Conservation (phyloP, 148 eudicot genomes). For the Gaultheria prostrata region DNA sequence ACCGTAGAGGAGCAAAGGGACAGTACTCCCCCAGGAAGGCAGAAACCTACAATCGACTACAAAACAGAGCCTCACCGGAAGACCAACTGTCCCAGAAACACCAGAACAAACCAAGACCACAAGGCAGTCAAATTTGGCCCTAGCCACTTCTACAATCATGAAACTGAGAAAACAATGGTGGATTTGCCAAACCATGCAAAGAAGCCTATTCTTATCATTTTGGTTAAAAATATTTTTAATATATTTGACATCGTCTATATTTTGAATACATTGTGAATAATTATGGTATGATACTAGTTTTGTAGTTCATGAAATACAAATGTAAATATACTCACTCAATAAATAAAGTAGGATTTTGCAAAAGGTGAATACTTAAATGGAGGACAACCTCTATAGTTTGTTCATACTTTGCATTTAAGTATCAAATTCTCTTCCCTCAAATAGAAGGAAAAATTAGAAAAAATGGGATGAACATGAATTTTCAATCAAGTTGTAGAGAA, state of each 20-base stretch:
- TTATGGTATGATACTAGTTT: background rate
- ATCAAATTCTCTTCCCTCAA: background rate
- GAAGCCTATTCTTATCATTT: background rate
- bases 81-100: background rate
- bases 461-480: no score
- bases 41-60: background rate
- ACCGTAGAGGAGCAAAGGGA: background rate
- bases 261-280: no score
- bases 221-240: no score
- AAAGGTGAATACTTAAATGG: background rate
- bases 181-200: background rate
- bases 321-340: no score
- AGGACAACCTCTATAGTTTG: background rate
- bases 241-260: no score
- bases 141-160: background rate
- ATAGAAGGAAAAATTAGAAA: background rate
- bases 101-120: background rate
- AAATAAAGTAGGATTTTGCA: no score
- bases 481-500: no score
- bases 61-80: background rate
- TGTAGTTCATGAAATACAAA: no score
- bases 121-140: background rate
- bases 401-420: background rate
- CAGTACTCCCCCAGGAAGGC: background rate
- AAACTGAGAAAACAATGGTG: background rate